Conservation (phyloP, 2,329 filamentous ascomycete species). For the Penicillium corylophilum region DNA sequence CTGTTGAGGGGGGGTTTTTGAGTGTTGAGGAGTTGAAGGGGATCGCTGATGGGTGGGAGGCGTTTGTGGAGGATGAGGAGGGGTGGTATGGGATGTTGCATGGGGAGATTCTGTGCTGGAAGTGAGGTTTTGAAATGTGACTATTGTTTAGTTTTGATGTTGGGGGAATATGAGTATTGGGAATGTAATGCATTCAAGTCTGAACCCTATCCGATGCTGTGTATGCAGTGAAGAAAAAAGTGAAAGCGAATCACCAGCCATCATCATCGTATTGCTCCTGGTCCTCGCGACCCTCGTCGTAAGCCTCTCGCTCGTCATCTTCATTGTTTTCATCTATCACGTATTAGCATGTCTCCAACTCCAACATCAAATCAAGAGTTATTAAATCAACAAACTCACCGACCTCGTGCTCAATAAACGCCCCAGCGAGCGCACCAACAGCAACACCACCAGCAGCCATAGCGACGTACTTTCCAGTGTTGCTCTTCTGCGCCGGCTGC, state of each 20-base stretch:
- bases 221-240: background rate
- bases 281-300: constrained; percentile 22
- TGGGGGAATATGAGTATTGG: background rate
- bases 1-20: constrained; percentile 32
- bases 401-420: constrained; percentile 56
- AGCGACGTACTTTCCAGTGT: constrained; percentile 53
- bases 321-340: constrained; percentile 12
- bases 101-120: constrained; percentile 40
- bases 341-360: too few species aligned
- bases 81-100: constrained; percentile 40
- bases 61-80: constrained; percentile 34
- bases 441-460: constrained; percentile 60
- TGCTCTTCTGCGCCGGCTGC: constrained; percentile 43
- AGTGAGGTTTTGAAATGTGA: constrained; percentile 11
- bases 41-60: constrained; percentile 35
- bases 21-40: constrained; percentile 30
- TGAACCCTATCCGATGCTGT: background rate
- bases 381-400: too few species aligned
- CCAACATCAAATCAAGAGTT: too few species aligned
- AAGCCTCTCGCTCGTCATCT: constrained; percentile 18
- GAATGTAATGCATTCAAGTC: background rate
- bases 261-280: constrained; percentile 16
- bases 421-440: constrained; percentile 57
- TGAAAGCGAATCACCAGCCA: constrained; percentile 6
- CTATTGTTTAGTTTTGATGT: too few species aligned